These are phyloP conservation scores for Herpotrichia juniperi DNA, from an alignment of 2,329 filamentous ascomycete species.

Conservation along the genomic window DNA sequence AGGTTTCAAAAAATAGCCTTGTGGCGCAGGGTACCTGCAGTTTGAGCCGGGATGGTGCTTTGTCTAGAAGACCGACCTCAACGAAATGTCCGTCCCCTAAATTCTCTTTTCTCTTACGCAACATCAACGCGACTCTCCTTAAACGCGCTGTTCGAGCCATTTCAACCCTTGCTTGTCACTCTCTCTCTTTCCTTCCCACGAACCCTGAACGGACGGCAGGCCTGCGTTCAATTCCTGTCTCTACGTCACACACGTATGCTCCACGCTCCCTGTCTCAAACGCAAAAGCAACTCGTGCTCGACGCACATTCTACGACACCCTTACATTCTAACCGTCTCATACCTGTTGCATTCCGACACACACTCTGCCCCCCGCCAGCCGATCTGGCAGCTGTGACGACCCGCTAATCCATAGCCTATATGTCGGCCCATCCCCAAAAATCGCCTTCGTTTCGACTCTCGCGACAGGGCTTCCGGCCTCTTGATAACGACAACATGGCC, in stretches of 20 bases:
- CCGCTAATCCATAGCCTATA: slow-evolving; percentile 6
- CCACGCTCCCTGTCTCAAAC: slow-evolving; percentile 20
- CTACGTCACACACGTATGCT: slow-evolving; percentile 12
- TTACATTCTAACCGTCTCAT: slow-evolving; percentile 6
- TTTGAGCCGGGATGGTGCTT: slow-evolving; percentile 6
- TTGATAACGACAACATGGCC: slow-evolving; percentile 48
- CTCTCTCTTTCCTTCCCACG: slow-evolving; percentile 56
- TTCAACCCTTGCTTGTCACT: slow-evolving; percentile 25
- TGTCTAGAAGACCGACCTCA: background rate
- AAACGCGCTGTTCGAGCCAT: background rate
- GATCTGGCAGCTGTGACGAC: slow-evolving; percentile 9
- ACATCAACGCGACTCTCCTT: slow-evolving; percentile 3
- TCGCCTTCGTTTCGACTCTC: slow-evolving; percentile 32
- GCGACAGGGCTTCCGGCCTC: slow-evolving; percentile 43
- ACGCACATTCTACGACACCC: slow-evolving; percentile 36
- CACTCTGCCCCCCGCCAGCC: background rate
- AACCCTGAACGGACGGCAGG: slow-evolving; percentile 41
- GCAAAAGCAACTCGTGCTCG: slow-evolving; percentile 31
- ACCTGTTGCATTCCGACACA: slow-evolving; percentile 3
- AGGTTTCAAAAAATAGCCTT: slow-evolving; percentile 12
- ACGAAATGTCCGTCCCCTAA: slow-evolving; percentile 1
- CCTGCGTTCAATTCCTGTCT: slow-evolving; percentile 37
- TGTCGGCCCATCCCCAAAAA: slow-evolving; percentile 22
- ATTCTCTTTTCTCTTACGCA: slow-evolving; percentile 6
- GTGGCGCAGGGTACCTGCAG: slow-evolving; percentile 2